Evolutionary conservation across 805 yeast species (phyloP), one percentile per base, ranked within the genome.

Genomic region (Candida broadrunensis): DNA sequence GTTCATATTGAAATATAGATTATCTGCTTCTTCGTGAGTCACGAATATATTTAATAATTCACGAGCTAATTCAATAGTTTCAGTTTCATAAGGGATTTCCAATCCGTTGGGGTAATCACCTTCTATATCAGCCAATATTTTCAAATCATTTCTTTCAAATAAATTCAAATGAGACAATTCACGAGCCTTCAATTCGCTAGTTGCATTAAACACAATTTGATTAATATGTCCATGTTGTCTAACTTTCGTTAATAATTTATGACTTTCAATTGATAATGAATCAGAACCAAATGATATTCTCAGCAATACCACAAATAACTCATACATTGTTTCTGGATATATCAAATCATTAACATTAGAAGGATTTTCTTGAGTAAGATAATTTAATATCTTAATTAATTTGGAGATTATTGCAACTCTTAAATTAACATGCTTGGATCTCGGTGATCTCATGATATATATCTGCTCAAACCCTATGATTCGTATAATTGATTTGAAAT

Each of bases 1-100:
- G 46, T 79, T 80, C 80, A 87, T 83, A 43, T 86, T 79, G 43
- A 75, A 64, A 56, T 79, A 86, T 46, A 88, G 63, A 39, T 80
- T 77, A 58, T 88, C 95, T 1, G 88, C 88, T 50, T 86, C 95
- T 47, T 85, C 89, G 52, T 82, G 81, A 3, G 88, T 83, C 9
- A 81, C 75, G 44, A 81, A 79, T 20, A 74, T 71, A 43, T 82
- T 88, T 39, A 88, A 64, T 15, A 88, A 74, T 46, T 82, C 86
- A 46, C 88, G 69, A 0, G 95, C 83, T 53, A 83, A 64, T 46
- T 82, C 88, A 29, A 84, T 78, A 2, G 80, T 78, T 42, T 77
- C 81, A 42, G 70, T 76, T 41, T 78, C 81, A 52, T 81, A 83
- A 5, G 79, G 75, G 44, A 80, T 72, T 52, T 81, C 87, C 12